Percentiles rank a stretch among this genome's conserved stretches.
Evolutionary conservation across 2,329 filamentous ascomycete genomes (phyloP).

Genomic region (Chaetomium olivaceum): DNA sequence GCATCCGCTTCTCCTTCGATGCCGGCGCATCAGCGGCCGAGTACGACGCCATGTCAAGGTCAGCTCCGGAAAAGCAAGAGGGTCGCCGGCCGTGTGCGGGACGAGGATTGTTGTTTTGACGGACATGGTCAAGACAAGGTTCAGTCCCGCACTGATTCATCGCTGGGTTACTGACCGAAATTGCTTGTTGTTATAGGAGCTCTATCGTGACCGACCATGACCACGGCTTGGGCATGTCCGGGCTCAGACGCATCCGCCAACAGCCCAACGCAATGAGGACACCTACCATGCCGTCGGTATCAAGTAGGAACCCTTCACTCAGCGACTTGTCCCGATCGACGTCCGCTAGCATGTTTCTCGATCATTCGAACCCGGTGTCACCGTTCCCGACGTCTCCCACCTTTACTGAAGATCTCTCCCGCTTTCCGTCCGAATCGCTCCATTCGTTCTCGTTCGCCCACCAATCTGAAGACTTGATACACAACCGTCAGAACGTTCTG

Average conservation of each 20-base stretch:
- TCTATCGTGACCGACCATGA: conserved; percentile 83
- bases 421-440: conserved; percentile 92
- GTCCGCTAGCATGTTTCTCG: conserved; percentile 69
- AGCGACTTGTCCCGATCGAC: conserved; percentile 62
- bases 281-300: conserved; percentile 64
- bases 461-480: conserved; percentile 87
- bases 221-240: conserved; percentile 80
- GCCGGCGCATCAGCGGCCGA: conserved; percentile 61
- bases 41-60: conserved; percentile 75
- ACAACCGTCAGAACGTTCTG: conserved; percentile 88
- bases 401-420: conserved; percentile 83
- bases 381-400: conserved; percentile 71
- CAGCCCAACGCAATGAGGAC: conserved; percentile 65
- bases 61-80: conserved; percentile 39
- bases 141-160: conserved; percentile 18
- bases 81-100: conserved; percentile 8
- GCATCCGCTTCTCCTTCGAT: conserved; percentile 76
- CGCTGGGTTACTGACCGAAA: conserved; percentile 26
- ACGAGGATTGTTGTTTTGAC: conserved; percentile 1
- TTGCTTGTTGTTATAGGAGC: conserved; percentile 56
- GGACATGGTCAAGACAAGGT: conserved; percentile 6
- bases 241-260: conserved; percentile 91
- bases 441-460: conserved; percentile 98
- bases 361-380: conserved; percentile 51
- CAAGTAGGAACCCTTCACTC: conserved; percentile 59